Conservation (phyloP, 2,329 filamentous ascomycete genomes). For the Colletotrichum caudatum region DNA sequence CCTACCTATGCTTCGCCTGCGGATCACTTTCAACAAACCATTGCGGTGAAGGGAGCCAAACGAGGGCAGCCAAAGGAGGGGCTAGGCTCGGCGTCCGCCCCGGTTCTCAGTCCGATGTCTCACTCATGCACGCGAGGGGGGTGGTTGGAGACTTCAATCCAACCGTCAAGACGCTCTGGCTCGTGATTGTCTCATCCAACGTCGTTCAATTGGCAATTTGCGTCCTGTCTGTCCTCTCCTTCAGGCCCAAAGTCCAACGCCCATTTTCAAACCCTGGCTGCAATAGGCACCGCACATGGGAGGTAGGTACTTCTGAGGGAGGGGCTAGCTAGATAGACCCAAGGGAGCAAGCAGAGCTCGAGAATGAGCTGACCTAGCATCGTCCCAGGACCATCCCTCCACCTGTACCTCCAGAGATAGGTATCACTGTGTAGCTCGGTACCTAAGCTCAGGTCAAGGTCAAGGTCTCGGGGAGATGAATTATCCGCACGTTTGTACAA, state of each 20-base stretch:
- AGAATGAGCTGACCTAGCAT: conserved; percentile 27
- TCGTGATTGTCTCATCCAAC: conserved; percentile 30
- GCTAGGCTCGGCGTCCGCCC: conserved; percentile 3
- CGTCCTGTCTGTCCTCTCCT: conserved; percentile 3
- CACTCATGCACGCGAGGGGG: background rate
- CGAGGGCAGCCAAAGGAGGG: background rate
- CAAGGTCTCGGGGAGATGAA: background rate
- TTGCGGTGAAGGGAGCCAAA: conserved; percentile 10
- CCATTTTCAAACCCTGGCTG: conserved; percentile 14
- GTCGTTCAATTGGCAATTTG: conserved; percentile 28
- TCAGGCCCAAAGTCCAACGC: background rate
- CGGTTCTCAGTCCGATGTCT: conserved; percentile 4
- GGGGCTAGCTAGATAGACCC: conserved; percentile 22
- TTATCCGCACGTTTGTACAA: too few species aligned
- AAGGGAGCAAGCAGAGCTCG: conserved; percentile 37
- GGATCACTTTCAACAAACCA: background rate
- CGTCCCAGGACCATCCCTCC: background rate
- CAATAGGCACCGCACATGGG: conserved; percentile 15
- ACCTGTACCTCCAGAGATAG: background rate
- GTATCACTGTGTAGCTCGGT: background rate
- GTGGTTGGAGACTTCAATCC: conserved; percentile 7
- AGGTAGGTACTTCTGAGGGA: background rate
- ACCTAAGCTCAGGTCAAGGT: background rate
- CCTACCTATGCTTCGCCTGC: background rate
- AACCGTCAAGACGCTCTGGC: conserved; percentile 4